Evolutionary conservation across 2,329 filamentous ascomycete species (phyloP).

Genomic region (Podosphaera leucotricha): DNA sequence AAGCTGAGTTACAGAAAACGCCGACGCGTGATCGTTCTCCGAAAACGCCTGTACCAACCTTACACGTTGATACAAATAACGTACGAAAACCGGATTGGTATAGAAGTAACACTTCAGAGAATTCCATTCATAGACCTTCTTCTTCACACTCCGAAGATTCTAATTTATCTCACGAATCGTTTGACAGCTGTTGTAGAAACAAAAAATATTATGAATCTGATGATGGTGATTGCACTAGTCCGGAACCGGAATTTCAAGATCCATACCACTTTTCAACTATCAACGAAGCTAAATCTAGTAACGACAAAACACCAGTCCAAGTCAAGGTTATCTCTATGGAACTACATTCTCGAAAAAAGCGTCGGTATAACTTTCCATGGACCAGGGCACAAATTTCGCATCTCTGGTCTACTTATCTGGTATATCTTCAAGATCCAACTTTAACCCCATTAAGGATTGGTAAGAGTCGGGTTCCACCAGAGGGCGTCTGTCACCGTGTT

Average conservation of each 20-base stretch:
- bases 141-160: constrained; percentile 16
- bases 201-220: constrained; percentile 27
- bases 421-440: constrained; percentile 42
- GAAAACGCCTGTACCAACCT: constrained; percentile 29
- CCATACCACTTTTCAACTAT: constrained; percentile 13
- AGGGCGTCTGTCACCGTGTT: constrained; percentile 39
- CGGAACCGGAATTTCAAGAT: constrained; percentile 21
- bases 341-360: constrained; percentile 11
- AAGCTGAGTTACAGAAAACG: constrained; percentile 9
- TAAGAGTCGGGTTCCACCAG: constrained; percentile 38
- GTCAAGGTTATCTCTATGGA: constrained; percentile 6
- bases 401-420: constrained; percentile 39
- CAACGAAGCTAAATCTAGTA: constrained; percentile 8
- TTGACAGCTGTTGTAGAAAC: constrained; percentile 31
- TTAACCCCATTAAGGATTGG: constrained; percentile 42
- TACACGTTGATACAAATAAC: constrained; percentile 4
- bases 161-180: constrained; percentile 34
- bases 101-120: constrained; percentile 6
- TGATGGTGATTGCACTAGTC: constrained; percentile 29
- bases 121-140: constrained; percentile 9
- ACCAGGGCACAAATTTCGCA: constrained; percentile 41
- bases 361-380: constrained; percentile 27
- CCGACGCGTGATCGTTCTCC: constrained; percentile 22
- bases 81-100: constrained; percentile 13
- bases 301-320: constrained; percentile 1